These are phyloP conservation scores for Beverwykella pulmonaria DNA, from an alignment of 495 filamentous ascomycete genomes.

Conservation along the genomic window DNA sequence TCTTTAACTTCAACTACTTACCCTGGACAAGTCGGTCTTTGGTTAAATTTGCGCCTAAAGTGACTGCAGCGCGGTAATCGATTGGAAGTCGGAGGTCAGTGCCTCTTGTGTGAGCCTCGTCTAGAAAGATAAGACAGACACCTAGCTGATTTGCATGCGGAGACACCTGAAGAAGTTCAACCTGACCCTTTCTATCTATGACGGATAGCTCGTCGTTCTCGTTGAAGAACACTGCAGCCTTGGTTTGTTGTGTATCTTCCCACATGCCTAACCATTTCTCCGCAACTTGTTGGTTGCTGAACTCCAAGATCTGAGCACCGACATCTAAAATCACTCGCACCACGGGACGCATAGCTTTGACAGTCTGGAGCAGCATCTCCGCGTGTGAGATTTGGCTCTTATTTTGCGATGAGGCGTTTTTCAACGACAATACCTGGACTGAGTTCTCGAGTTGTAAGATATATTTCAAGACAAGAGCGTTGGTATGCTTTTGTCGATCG, in stretches of 20 bases:
- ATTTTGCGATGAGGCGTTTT: background rate
- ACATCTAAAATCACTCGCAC: conserved; percentile 70
- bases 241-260: conserved; percentile 20
- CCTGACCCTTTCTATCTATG: conserved; percentile 49
- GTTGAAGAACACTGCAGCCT: conserved; percentile 55
- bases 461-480: conserved; percentile 62
- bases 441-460: conserved; percentile 61
- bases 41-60: conserved; percentile 65
- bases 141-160: conserved; percentile 63
- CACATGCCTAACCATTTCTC: conserved; percentile 50
- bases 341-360: conserved; percentile 47
- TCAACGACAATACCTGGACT: background rate
- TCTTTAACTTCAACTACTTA: conserved; percentile 33
- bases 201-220: conserved; percentile 53
- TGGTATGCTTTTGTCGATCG: conserved; percentile 60
- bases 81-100: conserved; percentile 69
- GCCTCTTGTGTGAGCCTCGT: conserved; percentile 76
- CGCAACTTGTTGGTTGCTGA: conserved; percentile 60
- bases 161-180: conserved; percentile 60
- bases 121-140: conserved; percentile 69
- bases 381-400: too few relatives aligned
- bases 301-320: conserved; percentile 71
- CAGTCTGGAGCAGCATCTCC: conserved; percentile 52
- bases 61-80: conserved; percentile 66
- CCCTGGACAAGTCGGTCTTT: conserved; percentile 79